Percentiles rank a stretch among this genome's conserved stretches.
Conservation (phyloP, 225 moss, liverwort and hornwort genomes). For the Rhytidiadelphus loreus region DNA sequence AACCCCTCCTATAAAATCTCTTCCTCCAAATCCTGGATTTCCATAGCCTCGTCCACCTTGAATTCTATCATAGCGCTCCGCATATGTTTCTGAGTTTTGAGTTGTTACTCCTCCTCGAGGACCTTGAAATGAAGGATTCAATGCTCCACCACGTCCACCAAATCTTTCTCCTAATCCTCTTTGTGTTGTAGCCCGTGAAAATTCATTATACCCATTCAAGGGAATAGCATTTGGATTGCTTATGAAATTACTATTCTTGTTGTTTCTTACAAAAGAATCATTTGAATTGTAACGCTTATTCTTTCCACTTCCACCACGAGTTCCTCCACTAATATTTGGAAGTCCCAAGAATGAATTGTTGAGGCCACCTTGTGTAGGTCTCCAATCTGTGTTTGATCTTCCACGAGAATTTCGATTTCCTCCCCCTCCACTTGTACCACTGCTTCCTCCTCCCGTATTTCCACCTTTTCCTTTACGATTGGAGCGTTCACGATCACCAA, state of each 20-base stretch:
- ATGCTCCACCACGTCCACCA: background rate
- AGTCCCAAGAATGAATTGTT: background rate
- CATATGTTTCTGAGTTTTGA: constrained; percentile 19
- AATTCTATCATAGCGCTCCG: constrained; percentile 27
- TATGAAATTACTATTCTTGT: background rate
- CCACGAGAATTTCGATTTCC: background rate
- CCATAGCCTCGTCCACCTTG: constrained; percentile 27
- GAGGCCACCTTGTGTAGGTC: background rate
- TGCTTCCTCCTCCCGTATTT: background rate
- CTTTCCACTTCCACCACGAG: background rate
- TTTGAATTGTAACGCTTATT: constrained; percentile 7
- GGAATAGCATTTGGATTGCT: constrained; percentile 44
- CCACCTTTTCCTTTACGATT: constrained; percentile 30
- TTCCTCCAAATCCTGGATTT: constrained; percentile 3
- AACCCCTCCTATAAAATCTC: constrained; percentile 1
- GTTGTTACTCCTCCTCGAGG: background rate
- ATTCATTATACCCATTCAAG: constrained; percentile 24
- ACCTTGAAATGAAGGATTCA: constrained; percentile 1
- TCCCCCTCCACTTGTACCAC: background rate
- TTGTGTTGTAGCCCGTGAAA: background rate
- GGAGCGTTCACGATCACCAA: constrained; percentile 21
- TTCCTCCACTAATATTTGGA: background rate
- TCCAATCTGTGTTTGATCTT: background rate
- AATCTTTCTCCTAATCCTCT: constrained; percentile 7
- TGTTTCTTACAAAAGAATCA: background rate